Evolutionary conservation across 768 basidiomycete species (phyloP), one percentile per base, ranked within the genome.

Genomic region (Mycena venus): DNA sequence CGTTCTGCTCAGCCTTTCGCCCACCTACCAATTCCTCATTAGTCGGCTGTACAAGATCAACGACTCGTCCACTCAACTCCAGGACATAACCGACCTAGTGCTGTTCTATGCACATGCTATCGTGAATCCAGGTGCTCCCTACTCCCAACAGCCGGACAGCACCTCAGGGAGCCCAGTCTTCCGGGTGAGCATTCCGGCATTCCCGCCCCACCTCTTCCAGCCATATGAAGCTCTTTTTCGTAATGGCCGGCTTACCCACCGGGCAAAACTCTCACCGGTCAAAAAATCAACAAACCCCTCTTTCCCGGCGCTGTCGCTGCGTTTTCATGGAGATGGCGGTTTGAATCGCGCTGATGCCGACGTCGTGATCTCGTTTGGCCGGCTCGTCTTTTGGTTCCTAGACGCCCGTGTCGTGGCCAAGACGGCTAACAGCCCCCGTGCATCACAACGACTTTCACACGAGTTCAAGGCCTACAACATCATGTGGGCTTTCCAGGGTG

Each of bases 381-480:
- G 36, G 6, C 53, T 68, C 19, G 38, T 59, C 12, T 68, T 68
- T 17, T 58, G 34, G 38, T 25, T 68, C 32, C 15, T 68, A 5
- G 27, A 38, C 1, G 38, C 56, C 25, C 53, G 23, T 42, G 29
- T 47, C 4, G 66, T 68, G 6, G 66, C 66, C 2, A 68, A 68
- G 56, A 8, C 40, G 23, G 66, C 66, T 2, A 1, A 47, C 21
- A 12, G 55, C 4, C 17, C 25, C 14, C 3, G 5, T 42, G 66
- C 66, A 2, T 40, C 66, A 12, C 17, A 56, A 15, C 38, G 66
- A 21, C 66, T 68, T 19, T 12, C 2, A 2, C 66, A 17, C 29
- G 66, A 68, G 27, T 68, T 68, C 40, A 17, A 44, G 4, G 66
- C 34, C 19, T 68, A 68, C 27, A 56, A 56, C 21, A 27, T 27